Evolutionary conservation across 169 alveolate species (phyloP).

Genomic region (Plasmodium ovale): DNA sequence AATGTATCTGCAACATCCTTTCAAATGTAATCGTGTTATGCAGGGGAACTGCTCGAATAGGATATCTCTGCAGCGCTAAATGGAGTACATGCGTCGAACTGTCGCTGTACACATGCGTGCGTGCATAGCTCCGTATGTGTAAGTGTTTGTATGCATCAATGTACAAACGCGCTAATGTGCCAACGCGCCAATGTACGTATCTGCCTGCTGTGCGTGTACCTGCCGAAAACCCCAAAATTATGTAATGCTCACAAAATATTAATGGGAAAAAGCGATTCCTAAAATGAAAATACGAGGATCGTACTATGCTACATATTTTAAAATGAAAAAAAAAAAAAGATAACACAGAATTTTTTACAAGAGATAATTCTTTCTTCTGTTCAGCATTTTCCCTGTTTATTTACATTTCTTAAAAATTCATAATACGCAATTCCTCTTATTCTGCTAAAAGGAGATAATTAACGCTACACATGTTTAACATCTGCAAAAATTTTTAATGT

Average conservation of each 20-base stretch:
- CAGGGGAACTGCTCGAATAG: too few species aligned
- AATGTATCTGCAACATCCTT: constrained; percentile 11
- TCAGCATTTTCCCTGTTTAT: neutral
- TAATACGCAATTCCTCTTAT: neutral
- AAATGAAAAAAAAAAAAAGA: too few species aligned
- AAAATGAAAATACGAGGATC: neutral
- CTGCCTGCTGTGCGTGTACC: too few species aligned
- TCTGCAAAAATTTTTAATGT: too few species aligned
- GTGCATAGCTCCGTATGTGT: neutral
- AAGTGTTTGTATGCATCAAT: neutral
- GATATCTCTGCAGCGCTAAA: too few species aligned
- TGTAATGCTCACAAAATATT: neutral
- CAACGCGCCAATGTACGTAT: too few species aligned
- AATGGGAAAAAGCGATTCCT: neutral
- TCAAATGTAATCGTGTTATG: too few species aligned
- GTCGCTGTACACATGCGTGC: too few species aligned
- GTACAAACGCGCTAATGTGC: too few species aligned
- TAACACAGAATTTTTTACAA: neutral
- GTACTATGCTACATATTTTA: neutral
- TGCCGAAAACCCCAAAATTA: too few species aligned
- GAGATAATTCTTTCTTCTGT: neutral
- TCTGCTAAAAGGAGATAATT: neutral
- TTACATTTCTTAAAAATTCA: neutral
- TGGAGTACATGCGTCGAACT: too few species aligned
- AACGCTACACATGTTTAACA: neutral